Evolutionary conservation across 257 asterid species (phyloP).

Genomic region (Nyctanthes arbortristis): DNA sequence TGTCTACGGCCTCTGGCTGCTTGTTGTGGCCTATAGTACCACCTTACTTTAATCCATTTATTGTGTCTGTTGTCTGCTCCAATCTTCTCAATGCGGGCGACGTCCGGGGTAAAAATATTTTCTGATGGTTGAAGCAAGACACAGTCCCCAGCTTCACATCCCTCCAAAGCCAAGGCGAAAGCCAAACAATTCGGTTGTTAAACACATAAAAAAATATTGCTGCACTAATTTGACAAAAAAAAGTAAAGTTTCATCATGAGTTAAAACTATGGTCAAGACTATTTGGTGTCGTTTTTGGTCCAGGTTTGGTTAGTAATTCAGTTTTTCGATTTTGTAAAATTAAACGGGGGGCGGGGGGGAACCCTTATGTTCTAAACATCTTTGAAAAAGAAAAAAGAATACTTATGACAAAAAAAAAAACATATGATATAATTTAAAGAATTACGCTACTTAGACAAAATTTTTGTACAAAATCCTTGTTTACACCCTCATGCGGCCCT

Average conservation of each 20-base stretch:
- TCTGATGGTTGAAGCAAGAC: constrained; percentile 51
- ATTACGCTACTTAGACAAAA: not conserved
- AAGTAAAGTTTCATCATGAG: not conserved
- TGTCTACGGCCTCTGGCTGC: constrained; percentile 55
- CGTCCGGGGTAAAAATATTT: constrained; percentile 44
- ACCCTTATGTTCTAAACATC: too few species aligned
- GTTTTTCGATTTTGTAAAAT: too few species aligned
- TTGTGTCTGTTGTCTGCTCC: constrained; percentile 45
- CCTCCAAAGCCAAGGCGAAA: not conserved
- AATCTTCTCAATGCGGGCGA: constrained; percentile 58
- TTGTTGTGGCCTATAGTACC: constrained; percentile 77
- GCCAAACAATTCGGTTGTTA: not conserved
- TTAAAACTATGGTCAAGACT: too few species aligned
- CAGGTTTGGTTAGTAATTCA: too few species aligned
- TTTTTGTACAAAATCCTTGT: too few species aligned
- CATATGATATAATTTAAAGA: not conserved
- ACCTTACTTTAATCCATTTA: constrained; percentile 44
- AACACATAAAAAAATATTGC: not conserved
- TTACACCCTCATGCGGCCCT: too few species aligned
- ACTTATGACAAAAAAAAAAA: too few species aligned
- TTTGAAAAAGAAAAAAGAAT: too few species aligned
- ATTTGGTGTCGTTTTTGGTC: too few species aligned
- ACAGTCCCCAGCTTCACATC: constrained; percentile 55
- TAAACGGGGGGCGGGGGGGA: too few species aligned
- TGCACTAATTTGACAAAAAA: not conserved